Base-by-base conservation (phyloP, 371 early-diverging fungal genomes). In the Rhizopus stolonifer region DNA sequence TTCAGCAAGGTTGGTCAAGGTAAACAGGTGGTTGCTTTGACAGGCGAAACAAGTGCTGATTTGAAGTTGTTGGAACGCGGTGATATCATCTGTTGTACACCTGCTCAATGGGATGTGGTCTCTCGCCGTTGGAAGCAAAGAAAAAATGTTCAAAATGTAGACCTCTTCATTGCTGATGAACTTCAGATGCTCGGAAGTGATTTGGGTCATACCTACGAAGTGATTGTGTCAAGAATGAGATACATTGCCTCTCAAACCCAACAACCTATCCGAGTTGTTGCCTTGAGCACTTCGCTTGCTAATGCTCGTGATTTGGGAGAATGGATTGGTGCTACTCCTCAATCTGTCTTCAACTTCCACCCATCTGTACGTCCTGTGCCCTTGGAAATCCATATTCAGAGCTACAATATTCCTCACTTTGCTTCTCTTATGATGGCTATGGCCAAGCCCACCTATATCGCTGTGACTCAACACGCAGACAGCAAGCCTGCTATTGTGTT, bases 61-160 rank as follows among this genome's bases (percentile, higher is more conserved):
- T 66, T 92, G 58, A 90, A 91, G 64, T 76, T 93, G 7, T 49
- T 98, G 25, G 92, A 92, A 59, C 82, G 84, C 26, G 92, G 92
- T 25, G 90, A 96, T 72, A 74, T 99, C 9, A 86, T 99, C 22
- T 76, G 98, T 34, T 81, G 91, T 33, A 99, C 99, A 3, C 99
- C 99, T 23, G 82, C 85, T n/a, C 91, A 97, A 63, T 99, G 99
- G 96, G 99, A 99, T 77, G 87, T 91, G 51, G 70, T 98, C 18
- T 96, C 99, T 13, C 81, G 99, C 23, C 85, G 94, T 55, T 95
- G 98, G 92, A 89, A 91, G 61, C 91, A 91, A 77, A 83, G 98
- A 45, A 88, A 89, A 76, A 87, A 88, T 40, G 93, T 99, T 14
- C 93, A 95, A 56, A 88, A 84, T 1, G 81, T 97, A 1, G 85